Base-by-base conservation (phyloP, 441 rosid genomes). In the Syzygium malaccense region DNA sequence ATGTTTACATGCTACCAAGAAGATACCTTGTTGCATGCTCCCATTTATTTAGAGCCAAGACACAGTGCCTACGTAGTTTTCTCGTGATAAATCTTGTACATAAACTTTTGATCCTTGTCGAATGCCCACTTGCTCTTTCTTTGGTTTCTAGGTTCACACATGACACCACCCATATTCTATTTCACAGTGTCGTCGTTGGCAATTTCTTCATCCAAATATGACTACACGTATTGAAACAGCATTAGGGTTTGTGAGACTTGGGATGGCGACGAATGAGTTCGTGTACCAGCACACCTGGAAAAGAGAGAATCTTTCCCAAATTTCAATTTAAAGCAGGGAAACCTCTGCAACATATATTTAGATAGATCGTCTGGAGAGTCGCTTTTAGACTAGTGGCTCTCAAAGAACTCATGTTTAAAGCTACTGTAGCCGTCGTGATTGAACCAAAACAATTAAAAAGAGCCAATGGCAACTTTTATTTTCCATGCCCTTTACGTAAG, bases 1-100 rank as follows among this genome's bases (percentile, higher is more conserved):
- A 92, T 89, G 88, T 86, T 55, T 56, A 71, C 91, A 20, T 88
- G 30, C 86, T 79, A 90, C 92, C 92, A 68, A 90, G 83, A 85
- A 55, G 88, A 87, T 86, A 28, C 55, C 48, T 85, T 85, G 51
- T 30, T 12, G 17, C 83, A 37, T 37, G 83, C 23, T 25, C n/a
- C 51, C 17, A 41, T 71, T 71, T 3, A 6, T 71, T 6, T 37
- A 71, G 83, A 28, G 83, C 48, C 49, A 12, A 1, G 28, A 71
- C 83, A 3, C n/a, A 25, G 51, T 71, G n/a, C 26, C 83, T 37
- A 8, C 51, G 37, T 6, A 71, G 5, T 51, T 23, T 20, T 71
- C 3, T 12, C 3, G 28, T 12, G 13, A 13, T 28, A 13, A 71
- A 37, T 71, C 83, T 37, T 71, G 23, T 37, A 20, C 25, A 71